phyloP scores from a whole-genome alignment of 257 asterid species.

The Ophiorrhiza pumila region DNA sequence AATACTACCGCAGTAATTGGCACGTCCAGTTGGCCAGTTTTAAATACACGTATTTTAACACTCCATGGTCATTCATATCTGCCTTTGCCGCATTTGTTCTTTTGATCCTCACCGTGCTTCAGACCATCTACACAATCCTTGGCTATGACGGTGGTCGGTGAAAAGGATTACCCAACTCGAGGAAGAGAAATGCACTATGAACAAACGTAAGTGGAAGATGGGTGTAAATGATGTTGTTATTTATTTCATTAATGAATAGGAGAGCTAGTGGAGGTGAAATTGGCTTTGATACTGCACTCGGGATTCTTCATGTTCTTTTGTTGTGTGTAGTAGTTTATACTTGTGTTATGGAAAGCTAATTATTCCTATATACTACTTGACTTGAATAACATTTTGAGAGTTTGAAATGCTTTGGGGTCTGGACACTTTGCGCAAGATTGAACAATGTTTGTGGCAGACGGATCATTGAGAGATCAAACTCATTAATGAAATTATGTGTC shows the following conservation, averaged over 20 bases:
- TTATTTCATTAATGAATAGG: too few relatives aligned
- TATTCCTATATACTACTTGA: too few relatives aligned
- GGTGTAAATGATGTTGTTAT: too few relatives aligned
- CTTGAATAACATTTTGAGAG: background rate
- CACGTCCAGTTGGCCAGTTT: conserved; percentile 78
- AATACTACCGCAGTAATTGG: conserved; percentile 56
- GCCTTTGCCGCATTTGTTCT: conserved; percentile 72
- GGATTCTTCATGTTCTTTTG: too few relatives aligned
- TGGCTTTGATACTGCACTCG: too few relatives aligned
- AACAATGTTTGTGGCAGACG: background rate
- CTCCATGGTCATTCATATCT: conserved; percentile 86
- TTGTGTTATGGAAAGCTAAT: too few relatives aligned
- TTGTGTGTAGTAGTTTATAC: too few relatives aligned
- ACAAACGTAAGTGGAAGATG: background rate
- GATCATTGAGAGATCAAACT: too few relatives aligned
- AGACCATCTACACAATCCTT: conserved; percentile 51
- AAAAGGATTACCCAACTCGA: background rate
- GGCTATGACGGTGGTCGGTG: conserved; percentile 34
- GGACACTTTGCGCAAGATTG: background rate
- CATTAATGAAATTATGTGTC: background rate
- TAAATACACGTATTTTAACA: conserved; percentile 69
- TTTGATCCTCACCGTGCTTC: conserved; percentile 58
- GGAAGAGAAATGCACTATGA: background rate
- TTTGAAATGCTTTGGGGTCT: background rate
- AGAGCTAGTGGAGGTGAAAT: too few relatives aligned